Evolutionary conservation across 1,139 yeast species (phyloP).

Genomic region (Pichia kudriavzevii): DNA sequence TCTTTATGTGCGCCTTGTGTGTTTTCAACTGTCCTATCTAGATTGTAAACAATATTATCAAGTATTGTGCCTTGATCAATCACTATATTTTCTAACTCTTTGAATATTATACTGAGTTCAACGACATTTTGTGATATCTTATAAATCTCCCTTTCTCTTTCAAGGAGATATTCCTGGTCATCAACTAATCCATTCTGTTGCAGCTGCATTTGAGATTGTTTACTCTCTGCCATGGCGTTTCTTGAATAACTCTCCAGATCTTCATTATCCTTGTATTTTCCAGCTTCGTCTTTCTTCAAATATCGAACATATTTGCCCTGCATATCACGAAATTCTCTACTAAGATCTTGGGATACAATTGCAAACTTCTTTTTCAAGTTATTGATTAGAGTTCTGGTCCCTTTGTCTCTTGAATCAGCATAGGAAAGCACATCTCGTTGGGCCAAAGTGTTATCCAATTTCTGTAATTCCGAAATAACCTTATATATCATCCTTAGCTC

Average conservation of each 20-base stretch:
- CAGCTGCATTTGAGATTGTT: constrained; percentile 40
- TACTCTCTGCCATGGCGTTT: constrained; percentile 22
- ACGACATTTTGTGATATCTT: constrained; percentile 89
- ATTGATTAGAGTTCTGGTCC: constrained; percentile 45
- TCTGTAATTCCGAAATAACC: constrained; percentile 44
- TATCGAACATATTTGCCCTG: constrained; percentile 84
- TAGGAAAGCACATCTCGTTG: no score
- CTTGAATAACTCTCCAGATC: constrained; percentile 19
- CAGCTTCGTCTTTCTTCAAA: constrained; percentile 54
- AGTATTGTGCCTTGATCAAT: constrained; percentile 93
- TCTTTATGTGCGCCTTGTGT: constrained; percentile 74
- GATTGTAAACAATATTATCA: constrained; percentile 87
- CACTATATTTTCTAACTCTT: constrained; percentile 85
- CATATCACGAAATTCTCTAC: constrained; percentile 72
- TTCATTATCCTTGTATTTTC: constrained; percentile 7
- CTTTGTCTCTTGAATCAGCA: constrained; percentile 1
- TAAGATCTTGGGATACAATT: constrained; percentile 67
- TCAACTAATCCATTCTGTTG: constrained; percentile 20
- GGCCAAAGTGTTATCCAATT: constrained; percentile 16
- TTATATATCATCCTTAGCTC: constrained; percentile 71
- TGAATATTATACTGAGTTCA: constrained; percentile 87
- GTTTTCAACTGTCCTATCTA: constrained; percentile 70
- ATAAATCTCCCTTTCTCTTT: constrained; percentile 82
- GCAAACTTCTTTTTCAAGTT: constrained; percentile 85
- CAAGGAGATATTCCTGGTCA: constrained; percentile 39